Conservation (phyloP, 208 protist species). For the Entamoeba histolytica region DNA sequence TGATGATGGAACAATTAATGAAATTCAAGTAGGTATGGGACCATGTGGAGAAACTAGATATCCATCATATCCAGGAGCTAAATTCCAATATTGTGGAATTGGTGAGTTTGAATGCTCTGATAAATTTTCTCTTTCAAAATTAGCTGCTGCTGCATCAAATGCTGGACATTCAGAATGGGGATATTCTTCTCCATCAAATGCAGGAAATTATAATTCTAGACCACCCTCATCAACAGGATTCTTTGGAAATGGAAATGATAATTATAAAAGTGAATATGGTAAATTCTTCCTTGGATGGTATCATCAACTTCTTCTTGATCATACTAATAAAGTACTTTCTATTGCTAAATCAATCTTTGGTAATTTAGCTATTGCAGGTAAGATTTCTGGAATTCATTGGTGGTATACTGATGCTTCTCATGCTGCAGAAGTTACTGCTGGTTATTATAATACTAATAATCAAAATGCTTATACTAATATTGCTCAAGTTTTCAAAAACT, state of each 20-base stretch:
- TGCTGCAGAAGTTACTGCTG: conserved; percentile 45
- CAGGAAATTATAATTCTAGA: conserved; percentile 10
- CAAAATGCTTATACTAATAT: conserved; percentile 17
- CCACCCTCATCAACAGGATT: neutral
- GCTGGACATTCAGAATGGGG: conserved; percentile 26
- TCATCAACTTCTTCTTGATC: conserved; percentile 24
- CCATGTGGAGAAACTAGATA: conserved; percentile 47
- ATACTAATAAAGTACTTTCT: conserved; percentile 25
- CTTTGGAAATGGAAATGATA: neutral
- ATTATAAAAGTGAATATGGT: conserved; percentile 23
- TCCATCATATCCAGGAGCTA: conserved; percentile 35
- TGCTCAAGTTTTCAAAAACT: conserved; percentile 6
- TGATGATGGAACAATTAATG: no score
- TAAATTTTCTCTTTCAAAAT: conserved; percentile 26
- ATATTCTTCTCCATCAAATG: neutral
- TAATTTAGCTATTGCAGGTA: conserved; percentile 22
- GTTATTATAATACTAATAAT: conserved; percentile 40
- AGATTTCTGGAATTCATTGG: conserved; percentile 49
- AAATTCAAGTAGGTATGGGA: conserved; percentile 39
- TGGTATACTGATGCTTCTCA: conserved; percentile 31
- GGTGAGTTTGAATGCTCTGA: conserved; percentile 48
- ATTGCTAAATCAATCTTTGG: neutral
- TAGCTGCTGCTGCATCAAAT: conserved; percentile 17
- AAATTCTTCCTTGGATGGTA: conserved; percentile 43
- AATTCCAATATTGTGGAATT: conserved; percentile 32